A percentile compares a stretch with the other conserved stretches of the same genome.
Evolutionary conservation across 495 filamentous ascomycete species (phyloP).

Genomic region (Penicillium simplicissimum): DNA sequence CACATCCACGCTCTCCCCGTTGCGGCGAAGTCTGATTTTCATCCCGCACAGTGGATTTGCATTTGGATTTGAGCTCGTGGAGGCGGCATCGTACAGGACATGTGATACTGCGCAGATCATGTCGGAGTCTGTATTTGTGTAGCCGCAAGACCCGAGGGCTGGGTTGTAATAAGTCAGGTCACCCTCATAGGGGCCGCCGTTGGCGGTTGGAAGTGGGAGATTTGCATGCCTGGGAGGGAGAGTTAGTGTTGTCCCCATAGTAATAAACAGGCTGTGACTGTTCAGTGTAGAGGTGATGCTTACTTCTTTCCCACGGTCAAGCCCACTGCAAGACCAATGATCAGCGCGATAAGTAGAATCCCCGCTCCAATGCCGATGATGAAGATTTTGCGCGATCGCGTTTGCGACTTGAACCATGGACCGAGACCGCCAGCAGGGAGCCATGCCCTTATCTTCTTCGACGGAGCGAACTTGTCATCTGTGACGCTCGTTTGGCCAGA

Average conservation of each 20-base stretch:
- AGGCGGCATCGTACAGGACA: conserved; percentile 63
- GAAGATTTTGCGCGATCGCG: conserved; percentile 27
- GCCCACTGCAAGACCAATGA: conserved; percentile 57
- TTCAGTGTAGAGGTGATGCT: not conserved
- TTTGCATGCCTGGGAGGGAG: conserved; percentile 26
- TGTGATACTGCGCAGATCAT: conserved; percentile 67
- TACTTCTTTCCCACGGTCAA: conserved; percentile 36
- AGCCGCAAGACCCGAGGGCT: conserved; percentile 71
- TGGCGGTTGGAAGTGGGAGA: conserved; percentile 58
- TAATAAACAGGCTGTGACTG: not conserved
- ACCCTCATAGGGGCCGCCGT: conserved; percentile 54
- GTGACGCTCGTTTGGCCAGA: not conserved
- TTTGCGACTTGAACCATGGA: conserved; percentile 8
- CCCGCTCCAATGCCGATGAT: conserved; percentile 30
- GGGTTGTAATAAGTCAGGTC: conserved; percentile 73
- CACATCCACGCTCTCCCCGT: conserved; percentile 60
- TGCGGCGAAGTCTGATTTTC: conserved; percentile 57
- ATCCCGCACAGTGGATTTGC: conserved; percentile 68
- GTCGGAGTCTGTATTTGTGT: conserved; percentile 51
- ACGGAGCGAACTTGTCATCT: not conserved
- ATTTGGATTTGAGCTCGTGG: conserved; percentile 61
- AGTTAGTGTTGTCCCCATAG: not conserved
- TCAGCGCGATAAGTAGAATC: conserved; percentile 47
- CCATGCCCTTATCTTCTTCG: not conserved
- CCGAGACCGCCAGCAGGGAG: not conserved